These are phyloP conservation scores for Auricularia cornea DNA, from an alignment of 768 basidiomycete genomes.

Conservation along the genomic window DNA sequence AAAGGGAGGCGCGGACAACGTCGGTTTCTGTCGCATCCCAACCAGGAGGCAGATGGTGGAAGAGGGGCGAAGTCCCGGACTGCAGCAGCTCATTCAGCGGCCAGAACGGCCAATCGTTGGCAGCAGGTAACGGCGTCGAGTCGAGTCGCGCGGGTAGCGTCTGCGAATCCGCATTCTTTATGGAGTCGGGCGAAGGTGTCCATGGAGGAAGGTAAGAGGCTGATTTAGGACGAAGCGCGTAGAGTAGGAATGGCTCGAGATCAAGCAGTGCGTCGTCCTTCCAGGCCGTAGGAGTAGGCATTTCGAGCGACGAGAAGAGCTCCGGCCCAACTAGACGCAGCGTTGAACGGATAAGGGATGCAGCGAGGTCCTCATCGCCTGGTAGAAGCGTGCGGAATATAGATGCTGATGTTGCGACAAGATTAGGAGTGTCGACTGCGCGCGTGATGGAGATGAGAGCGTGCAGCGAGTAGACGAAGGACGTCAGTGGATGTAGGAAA, in stretches of 20 bases:
- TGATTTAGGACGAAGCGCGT: slow-evolving; percentile 33
- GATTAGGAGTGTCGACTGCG: neutral
- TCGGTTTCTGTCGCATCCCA: slow-evolving; percentile 82
- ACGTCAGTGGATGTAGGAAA: neutral
- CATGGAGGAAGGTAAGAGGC: slow-evolving; percentile 21
- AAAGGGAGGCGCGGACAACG: slow-evolving; percentile 58
- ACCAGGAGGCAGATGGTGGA: slow-evolving; percentile 52
- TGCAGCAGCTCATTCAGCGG: slow-evolving; percentile 74
- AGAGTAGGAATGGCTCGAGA: slow-evolving; percentile 53
- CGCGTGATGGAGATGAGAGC: neutral
- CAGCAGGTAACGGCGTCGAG: neutral
- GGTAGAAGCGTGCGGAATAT: slow-evolving; percentile 44
- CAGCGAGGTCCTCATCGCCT: slow-evolving; percentile 63
- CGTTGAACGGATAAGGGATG: slow-evolving; percentile 26
- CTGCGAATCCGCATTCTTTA: slow-evolving; percentile 24
- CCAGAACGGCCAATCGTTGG: slow-evolving; percentile 55
- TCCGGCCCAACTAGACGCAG: slow-evolving; percentile 22
- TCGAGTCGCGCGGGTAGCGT: too few species aligned
- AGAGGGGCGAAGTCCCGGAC: slow-evolving; percentile 64
- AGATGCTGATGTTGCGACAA: neutral
- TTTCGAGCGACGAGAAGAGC: slow-evolving; percentile 33
- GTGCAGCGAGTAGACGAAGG: neutral
- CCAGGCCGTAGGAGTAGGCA: slow-evolving; percentile 36
- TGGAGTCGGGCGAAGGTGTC: slow-evolving; percentile 42
- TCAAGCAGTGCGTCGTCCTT: slow-evolving; percentile 41